Base-by-base conservation (phyloP, 2,329 filamentous ascomycete genomes). In the Aspergillus versicolor region DNA sequence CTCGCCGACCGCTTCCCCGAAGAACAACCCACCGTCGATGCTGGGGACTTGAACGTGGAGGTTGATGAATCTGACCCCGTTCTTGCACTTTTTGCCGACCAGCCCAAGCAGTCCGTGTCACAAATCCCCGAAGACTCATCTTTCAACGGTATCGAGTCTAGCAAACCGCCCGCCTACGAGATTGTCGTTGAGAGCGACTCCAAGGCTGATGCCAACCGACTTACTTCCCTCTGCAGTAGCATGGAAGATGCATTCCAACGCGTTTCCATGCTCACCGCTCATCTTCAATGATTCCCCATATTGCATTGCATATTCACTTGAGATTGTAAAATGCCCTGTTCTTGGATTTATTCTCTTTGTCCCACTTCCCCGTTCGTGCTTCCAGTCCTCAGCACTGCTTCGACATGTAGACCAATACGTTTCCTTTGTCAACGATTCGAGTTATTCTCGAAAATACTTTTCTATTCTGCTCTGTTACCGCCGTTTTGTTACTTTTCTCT, bases 121-220 rank as follows among this genome's bases (percentile, higher is more conserved):
- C 75, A 59, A 44, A 63, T 69, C 30, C 42, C 67, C 12, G 57
- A 65, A 27, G 66, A 73, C 30, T 63, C 72, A 11, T 62, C 74
- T 12, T 76, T 79, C 55, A 81, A 81, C 46, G 82, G 82, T 38
- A 76, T 89, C 58, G 77, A 82, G 59, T 70, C 82, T 1, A 86
- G 89, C 65, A 92, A 92, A 79, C 75, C 81, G 3, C 77, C 83
- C 13, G 81, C 83, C 48, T 85, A 84, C 65, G 84, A 89, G 63
- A 80, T 92, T n/a, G 77, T 89, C 30, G 82, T 89, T 54, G 79
- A 70, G 41, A 60, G 64, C 17, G 67, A 71, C 9, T 56, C 66
- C 13, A 65, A 60, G 45, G 61, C 66, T 24, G 62, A 65, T 12
- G 63, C 68, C 57, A 66, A 60, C 50, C 70, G 67, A 3, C 73